These are phyloP conservation scores for Verticillium longisporum DNA, from an alignment of 2,329 filamentous ascomycete genomes.

Conservation along the genomic window DNA sequence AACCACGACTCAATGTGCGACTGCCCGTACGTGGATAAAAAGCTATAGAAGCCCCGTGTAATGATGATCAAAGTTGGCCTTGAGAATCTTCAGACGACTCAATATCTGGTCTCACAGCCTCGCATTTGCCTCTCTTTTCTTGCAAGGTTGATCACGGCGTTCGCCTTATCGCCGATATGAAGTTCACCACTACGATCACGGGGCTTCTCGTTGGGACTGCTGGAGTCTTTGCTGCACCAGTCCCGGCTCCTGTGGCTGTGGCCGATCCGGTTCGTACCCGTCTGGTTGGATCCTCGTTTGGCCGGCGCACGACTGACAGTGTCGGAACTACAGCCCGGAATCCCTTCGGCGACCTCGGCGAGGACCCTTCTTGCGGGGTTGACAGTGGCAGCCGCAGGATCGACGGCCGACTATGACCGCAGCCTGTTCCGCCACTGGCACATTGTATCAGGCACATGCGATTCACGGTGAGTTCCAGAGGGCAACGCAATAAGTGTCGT, in stretches of 20 bases:
- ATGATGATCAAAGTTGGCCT: no score
- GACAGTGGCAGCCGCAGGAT: slow-evolving; percentile 47
- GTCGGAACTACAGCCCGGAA: slow-evolving; percentile 39
- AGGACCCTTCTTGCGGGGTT: slow-evolving; percentile 50
- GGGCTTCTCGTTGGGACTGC: neutral
- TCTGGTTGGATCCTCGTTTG: no score
- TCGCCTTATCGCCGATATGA: neutral
- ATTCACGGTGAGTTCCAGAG: slow-evolving; percentile 44
- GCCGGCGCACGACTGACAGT: neutral
- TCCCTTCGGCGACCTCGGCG: slow-evolving; percentile 54
- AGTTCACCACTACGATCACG: neutral
- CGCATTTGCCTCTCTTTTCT: neutral
- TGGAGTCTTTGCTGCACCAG: neutral
- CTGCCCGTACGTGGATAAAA: neutral
- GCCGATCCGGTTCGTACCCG: neutral
- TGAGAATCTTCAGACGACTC: neutral
- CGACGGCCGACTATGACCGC: slow-evolving; percentile 54
- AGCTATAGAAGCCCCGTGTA: neutral
- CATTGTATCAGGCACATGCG: slow-evolving; percentile 58
- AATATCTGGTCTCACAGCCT: neutral
- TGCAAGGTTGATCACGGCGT: no score
- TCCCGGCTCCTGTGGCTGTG: neutral
- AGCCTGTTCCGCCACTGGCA: slow-evolving; percentile 67
- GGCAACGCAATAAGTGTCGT: neutral
- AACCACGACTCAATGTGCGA: neutral